These are phyloP conservation scores for Gamsiella multidivaricata DNA, from an alignment of 192 early-diverging fungal genomes.

Conservation along the genomic window DNA sequence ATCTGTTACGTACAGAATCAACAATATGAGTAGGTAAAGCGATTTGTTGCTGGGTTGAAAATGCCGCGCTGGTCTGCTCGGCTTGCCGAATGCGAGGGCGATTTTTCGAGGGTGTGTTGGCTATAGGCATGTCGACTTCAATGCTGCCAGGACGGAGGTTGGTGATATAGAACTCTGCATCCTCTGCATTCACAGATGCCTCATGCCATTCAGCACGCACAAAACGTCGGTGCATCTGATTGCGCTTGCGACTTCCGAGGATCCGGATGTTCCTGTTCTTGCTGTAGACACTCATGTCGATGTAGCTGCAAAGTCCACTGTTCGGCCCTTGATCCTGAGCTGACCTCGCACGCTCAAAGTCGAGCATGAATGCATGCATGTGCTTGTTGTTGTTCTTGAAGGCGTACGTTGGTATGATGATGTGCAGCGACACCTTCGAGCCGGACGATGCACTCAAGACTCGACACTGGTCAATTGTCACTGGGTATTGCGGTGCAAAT, in stretches of 20 bases:
- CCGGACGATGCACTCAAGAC: constrained; percentile 2
- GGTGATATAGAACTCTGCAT: constrained; percentile 7
- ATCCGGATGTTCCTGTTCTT: neutral
- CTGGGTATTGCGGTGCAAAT: constrained; percentile 2
- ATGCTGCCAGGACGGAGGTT: neutral
- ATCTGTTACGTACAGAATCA: neutral
- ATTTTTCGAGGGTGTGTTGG: neutral
- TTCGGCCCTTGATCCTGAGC: neutral
- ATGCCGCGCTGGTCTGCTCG: neutral
- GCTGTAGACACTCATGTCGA: constrained; percentile 4
- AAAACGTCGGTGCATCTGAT: neutral
- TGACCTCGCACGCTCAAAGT: neutral
- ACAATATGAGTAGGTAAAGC: neutral
- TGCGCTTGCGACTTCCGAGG: constrained; percentile 8
- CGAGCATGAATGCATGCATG: neutral
- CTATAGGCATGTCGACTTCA: constrained; percentile 1
- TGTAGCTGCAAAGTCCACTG: neutral
- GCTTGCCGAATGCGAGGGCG: neutral
- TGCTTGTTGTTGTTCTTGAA: constrained; percentile 8
- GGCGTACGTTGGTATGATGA: constrained; percentile 9
- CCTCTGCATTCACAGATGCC: neutral
- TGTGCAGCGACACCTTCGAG: constrained; percentile 5
- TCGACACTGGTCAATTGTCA: neutral
- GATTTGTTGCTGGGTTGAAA: neutral
- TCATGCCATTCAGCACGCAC: neutral